Percentiles rank a stretch among this genome's conserved stretches.
These are phyloP conservation scores for Mycothermus thermophilus DNA, from an alignment of 495 filamentous ascomycete species.

Conservation along the genomic window DNA sequence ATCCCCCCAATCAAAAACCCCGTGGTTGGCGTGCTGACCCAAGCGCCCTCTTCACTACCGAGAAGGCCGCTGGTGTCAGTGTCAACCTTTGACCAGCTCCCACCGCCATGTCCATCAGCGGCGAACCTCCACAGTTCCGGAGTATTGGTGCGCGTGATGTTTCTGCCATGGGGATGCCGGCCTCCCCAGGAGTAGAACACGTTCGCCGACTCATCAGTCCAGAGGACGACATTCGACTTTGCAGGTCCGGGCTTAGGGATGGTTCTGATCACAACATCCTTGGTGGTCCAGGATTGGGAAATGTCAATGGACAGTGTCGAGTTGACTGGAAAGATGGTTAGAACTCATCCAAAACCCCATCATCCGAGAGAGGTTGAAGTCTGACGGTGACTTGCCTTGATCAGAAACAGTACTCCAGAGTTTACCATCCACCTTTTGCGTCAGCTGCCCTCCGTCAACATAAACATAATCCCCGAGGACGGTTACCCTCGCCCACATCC, in stretches of 20 bases:
- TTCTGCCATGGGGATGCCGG: slow-evolving; percentile 4
- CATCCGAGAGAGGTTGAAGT: not conserved
- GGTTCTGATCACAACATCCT: slow-evolving; percentile 12
- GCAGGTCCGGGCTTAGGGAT: slow-evolving; percentile 16
- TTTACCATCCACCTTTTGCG: slow-evolving; percentile 3
- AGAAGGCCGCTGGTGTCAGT: slow-evolving; percentile 1
- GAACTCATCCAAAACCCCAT: too few relatives aligned
- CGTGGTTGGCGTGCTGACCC: slow-evolving; percentile 1
- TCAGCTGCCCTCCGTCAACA: slow-evolving; percentile 10
- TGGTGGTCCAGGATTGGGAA: slow-evolving; percentile 22
- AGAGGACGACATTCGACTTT: slow-evolving; percentile 15
- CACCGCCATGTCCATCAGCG: slow-evolving; percentile 22
- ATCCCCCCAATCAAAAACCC: slow-evolving; percentile 9
- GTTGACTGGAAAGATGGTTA: too few relatives aligned
- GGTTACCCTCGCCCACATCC: not conserved
- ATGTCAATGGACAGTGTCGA: slow-evolving; percentile 27
- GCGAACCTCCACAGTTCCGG: slow-evolving; percentile 23
- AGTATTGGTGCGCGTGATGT: slow-evolving; percentile 10
- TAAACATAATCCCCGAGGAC: slow-evolving; percentile 12
- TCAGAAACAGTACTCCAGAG: not conserved
- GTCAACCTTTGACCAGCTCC: slow-evolving; percentile 17
- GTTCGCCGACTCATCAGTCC: slow-evolving; percentile 14
- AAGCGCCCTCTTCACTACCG: slow-evolving; percentile 2
- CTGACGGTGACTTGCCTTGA: not conserved
- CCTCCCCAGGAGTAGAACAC: slow-evolving; percentile 27